Conservation (phyloP, 2,329 filamentous ascomycete genomes). For the Colletotrichum australisinense region DNA sequence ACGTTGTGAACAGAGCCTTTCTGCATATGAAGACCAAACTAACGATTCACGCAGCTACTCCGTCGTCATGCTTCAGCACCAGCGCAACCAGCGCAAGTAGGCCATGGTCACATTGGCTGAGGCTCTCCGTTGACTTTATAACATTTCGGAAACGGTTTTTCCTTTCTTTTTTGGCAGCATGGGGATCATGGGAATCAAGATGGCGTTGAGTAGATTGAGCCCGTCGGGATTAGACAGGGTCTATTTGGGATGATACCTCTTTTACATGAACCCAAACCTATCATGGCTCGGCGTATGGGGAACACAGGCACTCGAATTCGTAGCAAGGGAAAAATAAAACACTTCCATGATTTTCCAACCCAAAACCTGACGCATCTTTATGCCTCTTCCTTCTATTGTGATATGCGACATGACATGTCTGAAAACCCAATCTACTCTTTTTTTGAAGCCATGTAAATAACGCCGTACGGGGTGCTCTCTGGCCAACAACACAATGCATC, state of each 20-base stretch:
- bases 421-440: not conserved
- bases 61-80: constrained; percentile 58
- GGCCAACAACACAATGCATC: constrained; percentile 11
- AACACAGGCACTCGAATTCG: not conserved
- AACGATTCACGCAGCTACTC: constrained; percentile 53
- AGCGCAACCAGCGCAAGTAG: constrained; percentile 37
- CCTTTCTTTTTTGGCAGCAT: constrained; percentile 7
- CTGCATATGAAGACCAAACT: not conserved
- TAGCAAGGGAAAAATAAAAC: not conserved
- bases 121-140: not conserved
- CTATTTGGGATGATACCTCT: constrained; percentile 31
- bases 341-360: not conserved
- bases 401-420: not conserved
- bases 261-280: constrained; percentile 19
- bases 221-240: constrained; percentile 19
- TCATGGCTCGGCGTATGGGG: constrained; percentile 28
- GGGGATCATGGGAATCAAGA: not conserved
- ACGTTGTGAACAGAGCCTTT: constrained; percentile 43
- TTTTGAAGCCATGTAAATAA: not conserved
- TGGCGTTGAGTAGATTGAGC: constrained; percentile 19
- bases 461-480: constrained; percentile 25
- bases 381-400: not conserved
- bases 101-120: not conserved
- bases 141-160: not conserved
- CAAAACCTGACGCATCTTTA: not conserved